Evolutionary conservation across 2,329 filamentous ascomycete genomes (phyloP).

Genomic region (Aspergillus viridinutans): DNA sequence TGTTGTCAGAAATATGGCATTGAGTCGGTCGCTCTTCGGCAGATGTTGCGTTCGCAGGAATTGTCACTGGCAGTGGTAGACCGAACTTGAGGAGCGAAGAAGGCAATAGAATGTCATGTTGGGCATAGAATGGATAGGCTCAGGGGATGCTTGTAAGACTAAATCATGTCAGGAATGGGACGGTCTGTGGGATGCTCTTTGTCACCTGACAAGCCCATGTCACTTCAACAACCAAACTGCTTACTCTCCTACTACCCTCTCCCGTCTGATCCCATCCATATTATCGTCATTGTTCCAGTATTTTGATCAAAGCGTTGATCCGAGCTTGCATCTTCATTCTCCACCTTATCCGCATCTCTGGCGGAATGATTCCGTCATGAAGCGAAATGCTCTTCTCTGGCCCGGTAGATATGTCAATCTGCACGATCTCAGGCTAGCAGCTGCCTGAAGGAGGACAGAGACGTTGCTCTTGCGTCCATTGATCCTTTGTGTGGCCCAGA

Average conservation of each 20-base stretch:
- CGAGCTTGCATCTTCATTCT: background rate
- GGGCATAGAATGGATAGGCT: background rate
- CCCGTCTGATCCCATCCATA: too few relatives aligned
- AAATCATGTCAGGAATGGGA: background rate
- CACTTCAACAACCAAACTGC: background rate
- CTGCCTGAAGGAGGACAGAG: background rate
- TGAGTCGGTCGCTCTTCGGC: conserved; percentile 67
- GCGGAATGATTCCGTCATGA: background rate
- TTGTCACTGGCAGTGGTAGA: background rate
- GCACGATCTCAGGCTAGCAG: too few relatives aligned
- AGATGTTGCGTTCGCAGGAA: conserved; percentile 42
- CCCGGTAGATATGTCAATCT: background rate
- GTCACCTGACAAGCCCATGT: background rate
- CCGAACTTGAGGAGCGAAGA: conserved; percentile 4
- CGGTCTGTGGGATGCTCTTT: background rate
- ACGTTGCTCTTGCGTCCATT: background rate
- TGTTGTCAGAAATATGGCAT: conserved; percentile 71
- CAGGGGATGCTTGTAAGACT: background rate
- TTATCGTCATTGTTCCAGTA: background rate
- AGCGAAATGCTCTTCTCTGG: background rate
- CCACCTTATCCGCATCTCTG: background rate
- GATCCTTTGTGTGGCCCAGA: background rate
- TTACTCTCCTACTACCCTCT: background rate
- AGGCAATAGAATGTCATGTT: background rate
- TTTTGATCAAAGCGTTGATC: background rate